phyloP scores from a whole-genome alignment of 129 eudicot genomes.

The Solidago caesia region DNA sequence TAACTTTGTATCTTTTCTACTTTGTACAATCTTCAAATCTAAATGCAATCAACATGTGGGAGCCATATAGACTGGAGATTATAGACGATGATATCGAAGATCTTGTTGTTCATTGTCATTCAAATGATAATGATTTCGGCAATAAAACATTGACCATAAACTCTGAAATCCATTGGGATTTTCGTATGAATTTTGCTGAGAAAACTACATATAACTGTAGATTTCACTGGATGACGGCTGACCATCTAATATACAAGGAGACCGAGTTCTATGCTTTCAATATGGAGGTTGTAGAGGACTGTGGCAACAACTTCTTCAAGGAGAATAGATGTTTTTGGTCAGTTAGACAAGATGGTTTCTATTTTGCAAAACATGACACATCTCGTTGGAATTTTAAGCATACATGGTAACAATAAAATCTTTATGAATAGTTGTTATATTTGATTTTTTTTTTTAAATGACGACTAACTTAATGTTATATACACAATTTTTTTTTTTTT shows the following conservation, averaged over 20 bases:
- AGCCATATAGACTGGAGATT: not conserved
- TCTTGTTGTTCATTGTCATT: not conserved
- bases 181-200: not conserved
- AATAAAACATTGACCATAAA: not conserved
- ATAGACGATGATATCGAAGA: not conserved
- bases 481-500: too few relatives aligned
- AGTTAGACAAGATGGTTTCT: not conserved
- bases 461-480: too few relatives aligned
- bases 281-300: not conserved
- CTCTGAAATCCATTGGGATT: not conserved
- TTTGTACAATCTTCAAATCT: not conserved
- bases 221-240: conserved; percentile 2
- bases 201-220: not conserved
- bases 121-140: not conserved
- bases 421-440: not conserved
- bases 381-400: not conserved
- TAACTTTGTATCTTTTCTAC: not conserved
- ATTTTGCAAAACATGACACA: not conserved
- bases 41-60: not conserved
- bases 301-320: conserved; percentile 1
- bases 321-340: conserved; percentile 7
- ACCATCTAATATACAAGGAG: not conserved
- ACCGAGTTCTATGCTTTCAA: conserved; percentile 4
- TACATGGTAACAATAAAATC: not conserved
- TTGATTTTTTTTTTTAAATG: too few relatives aligned